Conservation (phyloP, 129 eudicot species). For the Erigeron canadensis region DNA sequence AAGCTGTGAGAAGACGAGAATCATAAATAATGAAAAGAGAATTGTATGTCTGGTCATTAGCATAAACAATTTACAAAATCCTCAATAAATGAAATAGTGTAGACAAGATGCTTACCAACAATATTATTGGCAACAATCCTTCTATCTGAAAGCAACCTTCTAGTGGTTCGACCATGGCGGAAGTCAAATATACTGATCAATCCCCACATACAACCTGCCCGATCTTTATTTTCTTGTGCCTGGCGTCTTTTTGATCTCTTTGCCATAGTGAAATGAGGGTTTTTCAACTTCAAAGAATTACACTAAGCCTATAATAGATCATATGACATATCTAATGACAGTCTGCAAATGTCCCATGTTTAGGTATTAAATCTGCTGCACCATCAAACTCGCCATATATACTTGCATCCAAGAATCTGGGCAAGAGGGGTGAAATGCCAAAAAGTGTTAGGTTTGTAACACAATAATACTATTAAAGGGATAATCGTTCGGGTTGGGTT, state of each 20-base stretch:
- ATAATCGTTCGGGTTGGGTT: not conserved
- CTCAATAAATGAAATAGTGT: conserved; percentile 23
- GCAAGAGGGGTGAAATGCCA: not conserved
- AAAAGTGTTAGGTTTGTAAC: not conserved
- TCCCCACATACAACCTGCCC: conserved; percentile 84
- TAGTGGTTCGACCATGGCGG: conserved; percentile 66
- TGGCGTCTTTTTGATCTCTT: conserved; percentile 64
- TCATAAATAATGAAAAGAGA: conserved; percentile 14
- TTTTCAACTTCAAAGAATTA: conserved; percentile 5
- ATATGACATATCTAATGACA: not conserved
- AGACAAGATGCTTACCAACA: conserved; percentile 48
- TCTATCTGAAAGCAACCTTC: conserved; percentile 63
- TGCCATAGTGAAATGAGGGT: conserved; percentile 45
- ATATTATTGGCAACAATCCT: conserved; percentile 36
- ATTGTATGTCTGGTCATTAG: not conserved
- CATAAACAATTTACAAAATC: not conserved
- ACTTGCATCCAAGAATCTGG: not conserved
- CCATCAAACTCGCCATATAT: not conserved
- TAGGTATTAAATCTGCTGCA: not conserved
- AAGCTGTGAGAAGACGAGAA: conserved; percentile 28
- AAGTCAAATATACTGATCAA: conserved; percentile 75
- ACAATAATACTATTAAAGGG: too few relatives aligned
- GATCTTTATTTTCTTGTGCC: conserved; percentile 49
- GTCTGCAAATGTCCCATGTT: not conserved
- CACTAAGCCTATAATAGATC: conserved; percentile 27